Base-by-base conservation (phyloP, 108 stramenopile genomes). In the Nitzschia sp. region DNA sequence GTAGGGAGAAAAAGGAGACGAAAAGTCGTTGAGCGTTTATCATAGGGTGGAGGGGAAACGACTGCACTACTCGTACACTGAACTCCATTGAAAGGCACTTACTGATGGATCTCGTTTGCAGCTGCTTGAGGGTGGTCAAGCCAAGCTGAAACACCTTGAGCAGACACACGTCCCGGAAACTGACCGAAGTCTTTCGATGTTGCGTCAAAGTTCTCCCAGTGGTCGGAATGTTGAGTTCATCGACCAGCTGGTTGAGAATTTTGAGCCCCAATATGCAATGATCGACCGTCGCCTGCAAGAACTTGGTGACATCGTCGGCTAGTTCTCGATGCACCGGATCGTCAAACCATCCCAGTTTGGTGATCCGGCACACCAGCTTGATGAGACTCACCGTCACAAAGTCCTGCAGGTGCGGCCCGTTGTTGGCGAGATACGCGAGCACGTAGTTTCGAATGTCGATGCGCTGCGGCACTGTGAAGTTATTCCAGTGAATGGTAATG, bases 301-400 rank as follows among this genome's bases (percentile, higher is more conserved):
- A 97, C 59, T 96, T 96, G 68, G 89, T 94, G 11, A 97, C 94
- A 56, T 97, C 97, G 53, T 97, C 96, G 5, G 95, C 90, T 46
- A 99, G 68, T 65, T 98, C 96, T 45, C 98, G 76, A 75, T 96
- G 95, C 13, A 87, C 81, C 30, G 78, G 59, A 73, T 97, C 97
- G 66, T 97, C 96, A 68, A 97, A 97, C 98, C 98, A 99, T 2
- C 96, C 97, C 33, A 97, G 75, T 80, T 99, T 99, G 69, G 97
- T 99, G 68, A 97, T 97, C 57, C 98, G 92, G 75, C 97, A 96
- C 16, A 96, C 92, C 26, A 99, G 80, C 75, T 97, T 92, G 70
- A 97, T 91, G 56, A 98, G 85, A 45, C 75, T 62, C 8, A 84
- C 84, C 35, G 80, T 75, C 28, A 98, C 95, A 68, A 96, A 98